Base-by-base conservation (phyloP, 83 land plant species). In the Thuja plicata region DNA sequence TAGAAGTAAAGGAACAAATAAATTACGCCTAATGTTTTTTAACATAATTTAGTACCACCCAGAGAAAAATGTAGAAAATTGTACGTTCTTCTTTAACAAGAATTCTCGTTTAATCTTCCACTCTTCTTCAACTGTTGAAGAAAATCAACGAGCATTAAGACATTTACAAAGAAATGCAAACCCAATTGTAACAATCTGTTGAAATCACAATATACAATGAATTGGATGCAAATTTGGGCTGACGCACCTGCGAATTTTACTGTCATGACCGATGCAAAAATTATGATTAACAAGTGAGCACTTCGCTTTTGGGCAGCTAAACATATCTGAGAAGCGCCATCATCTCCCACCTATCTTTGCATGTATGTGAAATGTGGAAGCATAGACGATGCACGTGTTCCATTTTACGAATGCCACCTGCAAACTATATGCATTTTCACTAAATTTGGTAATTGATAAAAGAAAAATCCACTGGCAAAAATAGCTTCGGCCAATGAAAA, bases 1-100 rank as follows among this genome's bases (percentile, higher is more conserved):
- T 38, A n/a, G 10, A 79, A 79, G 46, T 7, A 79, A n/a, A 10
- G 7, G 38, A 66, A 24, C 54, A 89, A 86, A 62, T 32, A 30
- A 1, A 9, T 13, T 7, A 66, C 21, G 21, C 43, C 6, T 71
- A 40, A 15, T 66, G 8, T 34, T 34, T 34, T 34, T 35, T 34
- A 3, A 8, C 34, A 76, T 32, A 8, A 9, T 17, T 10, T 60
- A 35, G 35, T 32, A n/a, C 37, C 24, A 38, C 24, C 24, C 19
- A 71, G 46, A 76, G 16, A 10, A 54, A 35, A 76, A 40, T 19
- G 13, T 89, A n/a, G n/a, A n/a, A n/a, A n/a, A n/a, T n/a, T n/a
- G n/a, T n/a, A 95, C 96, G 92, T 90, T 92, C 89, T 95, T 95
- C 89, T 94, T 82, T 35, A 95, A 90, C 71, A 95, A 90, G 86